Evolutionary conservation across 352 stramenopile species (phyloP), one percentile per base, ranked within the genome.

Genomic region (Globisporangium lucens): DNA sequence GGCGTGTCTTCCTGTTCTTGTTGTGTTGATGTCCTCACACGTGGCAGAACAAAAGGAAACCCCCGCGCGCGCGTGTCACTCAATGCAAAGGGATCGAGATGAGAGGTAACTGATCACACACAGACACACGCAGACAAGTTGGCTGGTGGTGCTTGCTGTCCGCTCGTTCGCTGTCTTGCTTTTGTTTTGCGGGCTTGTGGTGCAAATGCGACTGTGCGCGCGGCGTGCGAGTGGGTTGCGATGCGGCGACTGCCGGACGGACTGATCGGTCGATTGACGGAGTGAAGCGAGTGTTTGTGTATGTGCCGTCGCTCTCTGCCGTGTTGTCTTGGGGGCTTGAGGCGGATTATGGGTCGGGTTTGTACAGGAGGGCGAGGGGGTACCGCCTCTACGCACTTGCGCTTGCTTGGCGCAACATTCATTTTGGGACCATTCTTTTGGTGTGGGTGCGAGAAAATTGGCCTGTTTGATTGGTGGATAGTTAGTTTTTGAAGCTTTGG

Each of bases 381-480:
- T 20, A 24, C 30, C 17, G 30, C 55, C 55, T 61, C 55, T 61
- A 61, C 55, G 8, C 30, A 46, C 30, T 61, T 61, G 12, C 1
- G 35, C 30, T 33, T 33, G 30, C 30, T 33, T 33, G 3, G 17
- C 53, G 52, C 53, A 41, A 38, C 17, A 36, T 38, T 33, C 30
- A 33, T 33, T 33, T 33, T 33, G 30, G 30, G 36, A 43, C 36
- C 12, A 17, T 43, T 43, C 4, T 24, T 12, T 20, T 27, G 17
- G 35, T 4, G 27, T 27, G 29, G 13, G 17, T 29, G 38, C 24
- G 10, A 7, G 4, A 47, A 29, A 43, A 61, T 8, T 12, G 7
- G 52, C 13, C 24, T 15, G 46, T 20, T 12, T 38, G 41, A 69
- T 49, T 69, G 56, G 60, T 20, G 15, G 38, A 55, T 38, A 63